Evolutionary conservation across 176 grass and related monocot genomes (phyloP), one percentile per base, ranked within the genome.

Genomic region (Otatea glauca): DNA sequence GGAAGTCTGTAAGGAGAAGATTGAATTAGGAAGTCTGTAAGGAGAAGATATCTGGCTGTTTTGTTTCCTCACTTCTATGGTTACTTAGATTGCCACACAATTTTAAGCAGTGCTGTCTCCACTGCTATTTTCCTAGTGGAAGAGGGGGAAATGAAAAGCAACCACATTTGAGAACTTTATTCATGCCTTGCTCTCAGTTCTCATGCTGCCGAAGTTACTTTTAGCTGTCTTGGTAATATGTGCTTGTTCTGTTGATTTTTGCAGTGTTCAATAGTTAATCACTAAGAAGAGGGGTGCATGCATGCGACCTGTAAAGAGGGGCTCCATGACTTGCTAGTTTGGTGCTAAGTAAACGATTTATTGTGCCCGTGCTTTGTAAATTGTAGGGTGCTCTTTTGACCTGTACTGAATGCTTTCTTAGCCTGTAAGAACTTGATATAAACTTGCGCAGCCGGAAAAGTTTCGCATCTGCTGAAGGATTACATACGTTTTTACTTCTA

Each of bases 231-330:
- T 80, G 32, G 27, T 68, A 53, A 68, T 14, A 1, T 50, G 32
- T 39, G 78, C 63, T 80, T 53, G 10, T 68, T 67, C 47, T 39
- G 44, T 67, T 80, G 77, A 80, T 80, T 23, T 29, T 68, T 90
- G 45, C 27, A 78, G 73, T 25, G 15, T 55, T 64, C 15, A n/a
- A 4, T 38, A 20, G 24, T 15, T 38, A 34, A 54, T 65, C 50
- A 27, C 25, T 5, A 0, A 13, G 15, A 43, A 42, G 51, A 68
- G 50, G 53, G 43, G 49, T 13, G 8, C 35, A 37, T 65, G 16
- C 35, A 37, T 65, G 24, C 44, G 25, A 18, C 34, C 34, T 65
- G 35, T n/a, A 64, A 32, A 20, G 44, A 50, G 51, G 51, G 37
- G 7, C 27, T 77, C 51, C 15, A 86, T 86, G 66, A 32, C 48